phyloP scores from a whole-genome alignment of 257 asterid genomes.

The Solanum sejunctum region DNA sequence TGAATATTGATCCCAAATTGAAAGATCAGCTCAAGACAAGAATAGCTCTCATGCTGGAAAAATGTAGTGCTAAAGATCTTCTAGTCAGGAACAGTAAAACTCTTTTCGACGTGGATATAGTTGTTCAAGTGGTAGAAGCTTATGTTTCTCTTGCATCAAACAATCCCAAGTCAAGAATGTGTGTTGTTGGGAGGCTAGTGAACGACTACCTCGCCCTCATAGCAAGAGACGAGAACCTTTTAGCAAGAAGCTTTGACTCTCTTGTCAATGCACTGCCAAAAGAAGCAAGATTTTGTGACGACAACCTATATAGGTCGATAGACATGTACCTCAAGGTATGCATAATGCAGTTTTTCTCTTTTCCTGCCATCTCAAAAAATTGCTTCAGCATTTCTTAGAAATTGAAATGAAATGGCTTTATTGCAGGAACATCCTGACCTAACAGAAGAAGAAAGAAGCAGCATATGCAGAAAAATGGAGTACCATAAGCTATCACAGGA shows the following conservation, averaged over 20 bases:
- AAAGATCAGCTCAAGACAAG: constrained; percentile 9
- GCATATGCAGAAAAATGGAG: constrained; percentile 12
- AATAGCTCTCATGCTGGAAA: constrained; percentile 9
- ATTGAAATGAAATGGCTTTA: neutral
- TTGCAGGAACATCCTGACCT: constrained; percentile 21
- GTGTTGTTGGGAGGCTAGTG: constrained; percentile 9
- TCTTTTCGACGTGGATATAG: constrained; percentile 3
- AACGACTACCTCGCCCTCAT: constrained; percentile 15
- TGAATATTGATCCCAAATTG: constrained; percentile 8
- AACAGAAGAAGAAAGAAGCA: constrained; percentile 14
- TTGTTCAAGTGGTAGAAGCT: constrained; percentile 11
- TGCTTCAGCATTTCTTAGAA: neutral
- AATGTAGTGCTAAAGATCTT: constrained; percentile 12
- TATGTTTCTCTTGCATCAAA: constrained; percentile 2
- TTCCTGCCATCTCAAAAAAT: neutral
- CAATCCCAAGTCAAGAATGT: neutral
- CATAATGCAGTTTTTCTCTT: neutral
- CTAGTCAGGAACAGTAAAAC: constrained; percentile 12
- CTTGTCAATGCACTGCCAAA: constrained; percentile 14
- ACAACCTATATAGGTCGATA: constrained; percentile 22
- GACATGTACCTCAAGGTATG: constrained; percentile 21
- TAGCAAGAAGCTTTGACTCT: constrained; percentile 8
- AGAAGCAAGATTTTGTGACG: constrained; percentile 6
- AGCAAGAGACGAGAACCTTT: constrained; percentile 5
- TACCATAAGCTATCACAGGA: constrained; percentile 16